Percentiles rank a stretch among this genome's conserved stretches.
Conservation (phyloP, 139 green algal genomes). For the Raphidocelis subcapitata region DNA sequence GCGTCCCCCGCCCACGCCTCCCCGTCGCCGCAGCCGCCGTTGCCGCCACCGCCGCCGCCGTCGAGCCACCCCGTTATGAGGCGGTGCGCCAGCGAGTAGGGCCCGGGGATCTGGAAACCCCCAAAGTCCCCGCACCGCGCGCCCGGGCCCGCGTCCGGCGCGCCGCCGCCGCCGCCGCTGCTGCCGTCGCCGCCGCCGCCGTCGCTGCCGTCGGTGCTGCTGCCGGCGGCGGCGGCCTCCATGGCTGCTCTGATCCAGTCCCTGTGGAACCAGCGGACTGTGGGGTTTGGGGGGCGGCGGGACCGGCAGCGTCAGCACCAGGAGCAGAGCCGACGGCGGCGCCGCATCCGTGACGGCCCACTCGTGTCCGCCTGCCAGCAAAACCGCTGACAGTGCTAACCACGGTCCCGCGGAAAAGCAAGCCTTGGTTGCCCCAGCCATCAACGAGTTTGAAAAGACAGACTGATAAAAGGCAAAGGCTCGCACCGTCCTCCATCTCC, state of each 20-base stretch:
- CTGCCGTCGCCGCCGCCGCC: no score
- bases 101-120: conserved; percentile 52
- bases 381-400: no score
- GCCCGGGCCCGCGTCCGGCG: neutral
- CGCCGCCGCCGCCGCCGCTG: neutral
- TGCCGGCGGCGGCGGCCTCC: neutral
- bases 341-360: no score
- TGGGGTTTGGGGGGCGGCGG: no score
- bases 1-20: conserved; percentile 31
- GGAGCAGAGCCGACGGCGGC: no score
- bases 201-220: no score
- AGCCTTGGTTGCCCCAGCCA: no score
- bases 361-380: no score
- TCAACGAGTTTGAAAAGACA: no score
- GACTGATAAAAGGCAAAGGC: no score
- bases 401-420: no score
- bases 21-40: neutral
- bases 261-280: conserved; percentile 71
- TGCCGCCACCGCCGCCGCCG: neutral
- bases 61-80: conserved; percentile 57
- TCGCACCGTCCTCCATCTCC: conserved; percentile 71
- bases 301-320: no score
- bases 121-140: neutral
- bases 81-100: conserved; percentile 52
- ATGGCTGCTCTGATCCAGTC: conserved; percentile 30